Evolutionary conservation across 208 protist species (phyloP).

Genomic region (Leishmania aethiopica): DNA sequence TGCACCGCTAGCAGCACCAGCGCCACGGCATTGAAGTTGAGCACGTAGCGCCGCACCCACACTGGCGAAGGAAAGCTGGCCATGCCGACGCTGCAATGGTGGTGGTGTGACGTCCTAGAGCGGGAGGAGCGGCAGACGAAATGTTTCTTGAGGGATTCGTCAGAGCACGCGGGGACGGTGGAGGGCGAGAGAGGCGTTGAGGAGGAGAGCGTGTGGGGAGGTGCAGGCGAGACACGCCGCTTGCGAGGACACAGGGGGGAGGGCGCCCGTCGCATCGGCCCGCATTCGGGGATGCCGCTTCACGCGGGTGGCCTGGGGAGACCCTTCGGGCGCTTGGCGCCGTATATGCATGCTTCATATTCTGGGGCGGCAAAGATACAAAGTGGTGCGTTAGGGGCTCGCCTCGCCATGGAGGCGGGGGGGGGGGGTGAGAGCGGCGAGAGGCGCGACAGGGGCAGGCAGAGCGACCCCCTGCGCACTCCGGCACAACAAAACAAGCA

Average conservation of each 20-base stretch:
- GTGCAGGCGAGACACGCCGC: neutral
- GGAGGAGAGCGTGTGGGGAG: neutral
- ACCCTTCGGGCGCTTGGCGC: neutral
- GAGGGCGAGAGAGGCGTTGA: neutral
- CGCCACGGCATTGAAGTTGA: conserved; percentile 18
- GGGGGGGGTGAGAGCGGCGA: too few species aligned
- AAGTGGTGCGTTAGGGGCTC: neutral
- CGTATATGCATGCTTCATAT: neutral
- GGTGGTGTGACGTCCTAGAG: neutral
- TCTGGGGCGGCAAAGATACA: neutral
- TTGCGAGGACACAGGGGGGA: neutral
- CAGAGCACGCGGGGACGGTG: neutral
- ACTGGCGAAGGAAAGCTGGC: neutral
- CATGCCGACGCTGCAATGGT: neutral
- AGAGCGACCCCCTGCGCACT: too few species aligned
- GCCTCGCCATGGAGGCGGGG: neutral
- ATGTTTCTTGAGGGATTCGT: neutral
- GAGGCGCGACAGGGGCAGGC: too few species aligned
- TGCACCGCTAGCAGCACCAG: conserved; percentile 20
- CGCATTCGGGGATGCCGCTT: neutral
- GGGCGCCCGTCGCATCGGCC: neutral
- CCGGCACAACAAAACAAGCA: too few species aligned
- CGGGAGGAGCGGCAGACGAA: neutral
- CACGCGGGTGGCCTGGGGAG: neutral
- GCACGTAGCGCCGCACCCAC: neutral